Conservation (phyloP, 768 basidiomycete genomes). For the Collybia sp. region DNA sequence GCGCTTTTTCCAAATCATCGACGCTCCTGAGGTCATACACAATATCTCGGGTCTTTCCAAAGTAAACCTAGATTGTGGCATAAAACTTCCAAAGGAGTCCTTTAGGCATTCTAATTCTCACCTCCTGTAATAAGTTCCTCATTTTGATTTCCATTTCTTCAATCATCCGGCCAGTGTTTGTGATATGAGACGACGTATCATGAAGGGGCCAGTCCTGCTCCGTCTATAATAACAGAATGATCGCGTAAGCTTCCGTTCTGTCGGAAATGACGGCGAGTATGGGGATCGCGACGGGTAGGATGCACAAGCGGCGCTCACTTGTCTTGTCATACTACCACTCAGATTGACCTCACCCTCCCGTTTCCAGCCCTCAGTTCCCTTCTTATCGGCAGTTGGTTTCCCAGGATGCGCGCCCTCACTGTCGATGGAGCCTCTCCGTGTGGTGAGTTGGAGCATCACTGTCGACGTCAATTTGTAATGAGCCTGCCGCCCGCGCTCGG, state of each 20-base stretch:
- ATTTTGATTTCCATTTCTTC: slow-evolving; percentile 99
- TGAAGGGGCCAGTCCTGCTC: slow-evolving; percentile 86
- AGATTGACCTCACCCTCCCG: slow-evolving; percentile 74
- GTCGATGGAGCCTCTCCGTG: slow-evolving; percentile 33
- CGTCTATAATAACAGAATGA: slow-evolving; percentile 37
- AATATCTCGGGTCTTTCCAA: slow-evolving; percentile 95
- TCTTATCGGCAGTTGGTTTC: slow-evolving; percentile 29
- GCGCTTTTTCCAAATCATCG: slow-evolving; percentile 79
- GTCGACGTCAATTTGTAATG: slow-evolving; percentile 98
- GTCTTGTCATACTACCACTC: slow-evolving; percentile 96
- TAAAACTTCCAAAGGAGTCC: not conserved
- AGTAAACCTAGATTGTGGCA: slow-evolving; percentile 61
- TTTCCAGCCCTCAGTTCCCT: slow-evolving; percentile 41
- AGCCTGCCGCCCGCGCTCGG: slow-evolving; percentile 88
- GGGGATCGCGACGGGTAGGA: slow-evolving; percentile 3
- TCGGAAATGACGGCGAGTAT: not conserved
- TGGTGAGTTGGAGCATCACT: slow-evolving; percentile 89
- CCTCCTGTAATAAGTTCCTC: slow-evolving; percentile 91
- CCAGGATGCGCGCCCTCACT: slow-evolving; percentile 17
- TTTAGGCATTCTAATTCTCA: slow-evolving; percentile 16
- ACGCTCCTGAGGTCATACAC: slow-evolving; percentile 88
- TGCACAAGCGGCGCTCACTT: slow-evolving; percentile 46
- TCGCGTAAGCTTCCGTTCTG: not conserved
- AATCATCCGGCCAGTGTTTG: slow-evolving; percentile 92
- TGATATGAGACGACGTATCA: slow-evolving; percentile 79